Evolutionary conservation across 2,329 filamentous ascomycete species (phyloP), one percentile per base, ranked within the genome.

Genomic region (Aspergillus floridensis): DNA sequence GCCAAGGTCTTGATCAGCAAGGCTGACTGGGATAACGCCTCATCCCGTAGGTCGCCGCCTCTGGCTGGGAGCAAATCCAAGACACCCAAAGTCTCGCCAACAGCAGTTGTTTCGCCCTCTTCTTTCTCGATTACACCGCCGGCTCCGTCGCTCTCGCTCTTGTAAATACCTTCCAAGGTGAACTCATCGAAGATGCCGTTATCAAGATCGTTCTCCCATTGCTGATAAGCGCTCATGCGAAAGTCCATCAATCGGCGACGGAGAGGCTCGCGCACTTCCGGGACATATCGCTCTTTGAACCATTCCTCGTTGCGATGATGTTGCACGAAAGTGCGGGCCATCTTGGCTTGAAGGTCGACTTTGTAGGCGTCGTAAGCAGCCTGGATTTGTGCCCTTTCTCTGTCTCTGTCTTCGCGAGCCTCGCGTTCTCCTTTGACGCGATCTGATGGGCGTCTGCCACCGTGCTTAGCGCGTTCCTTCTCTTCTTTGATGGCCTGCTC

Each of bases 1-100:
- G 95, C 93, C 70, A 99, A 92, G 0, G 95, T 99, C 80, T 99
- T 99, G 82, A 99, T 97, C 50, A 99, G 85, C 19, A 99, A 83
- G 0, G 96, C 96, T 14, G 95, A 95, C 74, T 96, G 92, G 65
- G 89, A 88, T 32, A 95, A 84, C 52, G 89, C 90, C 66, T 96
- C 93, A 71, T 99, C 95, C 41, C 92, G 88, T 54, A 98, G 84
- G 65, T 98, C 93, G 52, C 90, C 91, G 29, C 90, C 91, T 65
- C 86, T 87, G 46, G 88, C 88, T 35, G 95, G 92, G 14, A 98
- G 85, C 52, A 98, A 81, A 74, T 98, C 95, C 50, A 93, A 89
- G 44, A 98, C 93, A 54, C 93, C 92, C 26, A 98, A 83, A 4
- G 96, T 92, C 76, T 98, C 95, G 63, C 95, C 95, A 35, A 91